Percentiles rank a stretch among this genome's conserved stretches.
Conservation (phyloP, 768 basidiomycete species). For the Tricholoma hemisulphureum region DNA sequence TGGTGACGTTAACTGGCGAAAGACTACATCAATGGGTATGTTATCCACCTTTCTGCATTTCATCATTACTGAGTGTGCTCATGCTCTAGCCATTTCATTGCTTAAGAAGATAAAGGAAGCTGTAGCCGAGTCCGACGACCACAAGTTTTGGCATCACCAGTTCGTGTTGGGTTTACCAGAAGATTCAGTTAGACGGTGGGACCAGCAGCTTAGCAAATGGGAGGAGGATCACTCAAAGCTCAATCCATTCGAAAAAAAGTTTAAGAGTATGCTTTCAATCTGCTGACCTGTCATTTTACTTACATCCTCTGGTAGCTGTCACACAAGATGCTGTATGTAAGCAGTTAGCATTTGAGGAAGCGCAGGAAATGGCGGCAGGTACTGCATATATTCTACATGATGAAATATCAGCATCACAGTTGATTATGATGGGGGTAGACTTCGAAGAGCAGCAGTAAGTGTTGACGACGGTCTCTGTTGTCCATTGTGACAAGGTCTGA, state of each 20-base stretch:
- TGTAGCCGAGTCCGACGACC: neutral
- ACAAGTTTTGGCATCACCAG: neutral
- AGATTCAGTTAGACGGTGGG: neutral
- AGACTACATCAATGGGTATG: neutral
- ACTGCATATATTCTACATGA: conserved; percentile 6
- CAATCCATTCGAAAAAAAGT: conserved; percentile 3
- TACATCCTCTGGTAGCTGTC: neutral
- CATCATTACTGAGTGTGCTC: neutral
- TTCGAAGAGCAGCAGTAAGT: conserved; percentile 9
- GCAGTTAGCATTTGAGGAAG: conserved; percentile 2
- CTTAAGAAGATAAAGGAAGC: conserved; percentile 1
- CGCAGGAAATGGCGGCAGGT: neutral
- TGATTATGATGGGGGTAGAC: conserved; percentile 10
- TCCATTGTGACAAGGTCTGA: neutral
- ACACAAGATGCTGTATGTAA: neutral
- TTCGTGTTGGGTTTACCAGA: neutral
- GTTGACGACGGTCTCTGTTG: neutral
- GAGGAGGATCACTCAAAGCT: neutral
- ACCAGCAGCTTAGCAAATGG: neutral
- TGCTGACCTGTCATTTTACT: neutral
- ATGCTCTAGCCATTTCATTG: neutral
- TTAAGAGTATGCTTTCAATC: conserved; percentile 1
- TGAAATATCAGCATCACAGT: conserved; percentile 2
- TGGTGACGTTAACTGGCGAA: neutral
- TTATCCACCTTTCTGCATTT: neutral